Conservation (phyloP, 2,329 filamentous ascomycete genomes). For the Sporothrix schenckii region DNA sequence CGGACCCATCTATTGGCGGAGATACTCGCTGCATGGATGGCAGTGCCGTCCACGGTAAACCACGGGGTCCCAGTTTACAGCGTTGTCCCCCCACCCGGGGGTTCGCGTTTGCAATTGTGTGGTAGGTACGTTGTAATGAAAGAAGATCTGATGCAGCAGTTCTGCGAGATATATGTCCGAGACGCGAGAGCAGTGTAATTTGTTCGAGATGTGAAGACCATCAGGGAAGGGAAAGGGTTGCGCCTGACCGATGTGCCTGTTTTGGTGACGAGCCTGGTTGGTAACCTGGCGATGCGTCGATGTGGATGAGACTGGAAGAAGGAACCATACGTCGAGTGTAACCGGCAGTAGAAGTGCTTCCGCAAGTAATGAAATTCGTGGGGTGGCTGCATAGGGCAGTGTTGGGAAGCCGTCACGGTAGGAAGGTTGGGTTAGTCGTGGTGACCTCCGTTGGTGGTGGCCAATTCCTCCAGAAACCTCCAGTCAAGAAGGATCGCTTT, state of each 20-base stretch:
- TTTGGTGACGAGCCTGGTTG: not conserved
- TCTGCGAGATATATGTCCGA: slow-evolving; percentile 20
- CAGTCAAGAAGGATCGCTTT: slow-evolving; percentile 27
- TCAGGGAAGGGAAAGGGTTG: not conserved
- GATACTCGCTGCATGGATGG: slow-evolving; percentile 45
- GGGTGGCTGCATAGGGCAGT: not conserved
- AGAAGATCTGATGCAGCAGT: slow-evolving; percentile 25
- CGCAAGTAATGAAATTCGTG: slow-evolving; percentile 2
- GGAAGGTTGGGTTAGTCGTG: not conserved
- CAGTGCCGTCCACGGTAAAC: slow-evolving; percentile 20
- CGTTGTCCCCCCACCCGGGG: slow-evolving; percentile 29
- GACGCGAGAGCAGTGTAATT: slow-evolving; percentile 9
- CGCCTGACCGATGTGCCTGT: slow-evolving; percentile 13
- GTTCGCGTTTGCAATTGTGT: slow-evolving; percentile 31
- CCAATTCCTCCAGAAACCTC: slow-evolving; percentile 29
- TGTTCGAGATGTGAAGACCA: not conserved
- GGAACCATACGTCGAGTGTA: slow-evolving; percentile 3
- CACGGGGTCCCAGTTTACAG: slow-evolving; percentile 31
- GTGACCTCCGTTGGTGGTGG: slow-evolving; percentile 1
- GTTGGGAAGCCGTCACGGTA: not conserved
- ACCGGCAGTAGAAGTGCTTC: not conserved
- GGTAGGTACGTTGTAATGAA: slow-evolving; percentile 34
- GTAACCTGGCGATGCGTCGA: not conserved
- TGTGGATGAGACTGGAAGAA: slow-evolving; percentile 1
- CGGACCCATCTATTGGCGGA: slow-evolving; percentile 34